Evolutionary conservation across 495 filamentous ascomycete genomes (phyloP).

Genomic region (Trichoderma virens): DNA sequence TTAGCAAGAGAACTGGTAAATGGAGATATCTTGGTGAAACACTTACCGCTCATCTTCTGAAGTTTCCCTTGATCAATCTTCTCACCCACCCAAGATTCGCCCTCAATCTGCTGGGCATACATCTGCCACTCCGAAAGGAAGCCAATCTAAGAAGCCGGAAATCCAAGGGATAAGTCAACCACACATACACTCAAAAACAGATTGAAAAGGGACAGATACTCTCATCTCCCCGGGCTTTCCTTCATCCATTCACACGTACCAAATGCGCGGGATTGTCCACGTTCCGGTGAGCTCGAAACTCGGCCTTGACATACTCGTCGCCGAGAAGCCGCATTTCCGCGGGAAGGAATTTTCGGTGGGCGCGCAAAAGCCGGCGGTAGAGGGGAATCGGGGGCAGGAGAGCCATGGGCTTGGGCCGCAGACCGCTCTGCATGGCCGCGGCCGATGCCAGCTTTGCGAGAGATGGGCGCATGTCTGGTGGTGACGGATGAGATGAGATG

Average conservation of each 20-base stretch:
- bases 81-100: conserved; percentile 70
- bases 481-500: not conserved
- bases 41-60: conserved; percentile 90
- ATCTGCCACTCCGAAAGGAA: conserved; percentile 95
- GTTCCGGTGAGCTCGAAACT: conserved; percentile 74
- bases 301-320: conserved; percentile 83
- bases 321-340: conserved; percentile 71
- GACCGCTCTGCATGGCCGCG: conserved; percentile 19
- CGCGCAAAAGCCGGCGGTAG: conserved; percentile 78
- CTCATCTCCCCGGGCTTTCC: not conserved
- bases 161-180: not conserved
- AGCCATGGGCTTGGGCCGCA: conserved; percentile 55
- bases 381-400: conserved; percentile 86
- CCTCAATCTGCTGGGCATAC: conserved; percentile 86
- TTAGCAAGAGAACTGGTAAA: conserved; percentile 6
- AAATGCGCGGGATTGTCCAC: conserved; percentile 91
- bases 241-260: conserved; percentile 35
- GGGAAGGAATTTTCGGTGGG: conserved; percentile 72
- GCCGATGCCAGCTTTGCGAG: conserved; percentile 24
- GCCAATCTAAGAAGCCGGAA: conserved; percentile 55
- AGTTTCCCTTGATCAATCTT: conserved; percentile 70
- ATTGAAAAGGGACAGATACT: not conserved
- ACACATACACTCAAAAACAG: conserved; percentile 18
- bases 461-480: conserved; percentile 21
- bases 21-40: not conserved